Conservation (phyloP, 768 basidiomycete genomes). For the Mycena rosella region DNA sequence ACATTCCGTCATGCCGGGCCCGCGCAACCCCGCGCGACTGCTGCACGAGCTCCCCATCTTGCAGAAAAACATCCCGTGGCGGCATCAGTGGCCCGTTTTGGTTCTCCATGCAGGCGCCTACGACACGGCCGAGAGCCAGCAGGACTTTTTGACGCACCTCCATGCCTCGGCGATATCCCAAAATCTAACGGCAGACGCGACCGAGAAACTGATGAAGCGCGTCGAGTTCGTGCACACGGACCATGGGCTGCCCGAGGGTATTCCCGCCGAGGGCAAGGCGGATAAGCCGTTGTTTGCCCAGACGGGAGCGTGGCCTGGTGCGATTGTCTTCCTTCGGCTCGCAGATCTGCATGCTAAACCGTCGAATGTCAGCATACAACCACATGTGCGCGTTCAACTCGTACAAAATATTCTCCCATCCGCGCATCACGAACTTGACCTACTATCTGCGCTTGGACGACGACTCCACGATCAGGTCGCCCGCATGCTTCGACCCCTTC, state of each 20-base stretch:
- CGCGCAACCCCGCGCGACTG: background rate
- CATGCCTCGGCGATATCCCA: background rate
- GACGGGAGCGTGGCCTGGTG: background rate
- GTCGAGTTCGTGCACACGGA: slow-evolving; percentile 9
- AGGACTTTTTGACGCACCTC: background rate
- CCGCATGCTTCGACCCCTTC: slow-evolving; percentile 38
- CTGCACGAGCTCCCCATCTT: slow-evolving; percentile 4
- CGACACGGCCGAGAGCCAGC: background rate
- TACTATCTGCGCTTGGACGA: slow-evolving; percentile 41
- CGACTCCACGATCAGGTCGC: slow-evolving; percentile 33
- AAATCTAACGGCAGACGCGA: background rate
- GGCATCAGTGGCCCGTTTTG: slow-evolving; percentile 13
- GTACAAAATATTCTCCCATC: slow-evolving; percentile 38
- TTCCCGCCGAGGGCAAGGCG: background rate
- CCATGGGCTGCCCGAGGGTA: slow-evolving; percentile 15
- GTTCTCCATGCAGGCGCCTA: slow-evolving; percentile 13
- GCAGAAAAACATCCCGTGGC: slow-evolving; percentile 23
- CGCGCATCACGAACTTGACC: slow-evolving; percentile 34
- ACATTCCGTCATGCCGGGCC: slow-evolving; percentile 13
- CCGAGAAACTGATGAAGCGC: background rate
- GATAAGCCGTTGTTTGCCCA: background rate
- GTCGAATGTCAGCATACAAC: slow-evolving; percentile 34
- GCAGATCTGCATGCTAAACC: too few species aligned
- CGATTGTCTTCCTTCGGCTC: too few species aligned
- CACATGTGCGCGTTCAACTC: slow-evolving; percentile 41